Percentiles rank a stretch among this genome's conserved stretches.
Conservation (phyloP, 768 basidiomycete species). For the Russula sp. region DNA sequence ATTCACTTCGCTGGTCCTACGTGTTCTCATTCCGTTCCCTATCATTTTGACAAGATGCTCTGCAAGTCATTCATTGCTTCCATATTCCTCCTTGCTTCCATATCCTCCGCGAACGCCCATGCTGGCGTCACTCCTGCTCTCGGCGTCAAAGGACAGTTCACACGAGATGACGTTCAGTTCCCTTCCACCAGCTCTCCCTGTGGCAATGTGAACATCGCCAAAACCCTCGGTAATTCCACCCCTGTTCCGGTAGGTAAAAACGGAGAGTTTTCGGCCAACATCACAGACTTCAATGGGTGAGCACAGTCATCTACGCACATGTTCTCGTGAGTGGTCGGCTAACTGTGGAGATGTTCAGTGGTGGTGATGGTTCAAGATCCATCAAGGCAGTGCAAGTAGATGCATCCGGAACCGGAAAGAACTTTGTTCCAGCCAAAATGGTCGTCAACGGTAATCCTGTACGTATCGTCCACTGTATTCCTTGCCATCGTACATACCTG, state of each 20-base stretch:
- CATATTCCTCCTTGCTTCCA: constrained; percentile 38
- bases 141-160: constrained; percentile 33
- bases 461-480: constrained; percentile 28
- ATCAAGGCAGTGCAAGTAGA: constrained; percentile 47
- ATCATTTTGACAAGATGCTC: constrained; percentile 30
- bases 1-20: constrained; percentile 5
- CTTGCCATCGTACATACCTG: background rate
- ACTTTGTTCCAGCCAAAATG: constrained; percentile 41
- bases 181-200: constrained; percentile 40
- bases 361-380: constrained; percentile 48
- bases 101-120: constrained; percentile 43
- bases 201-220: constrained; percentile 45
- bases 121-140: constrained; percentile 46
- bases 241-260: constrained; percentile 36
- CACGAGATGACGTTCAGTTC: constrained; percentile 36
- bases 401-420: constrained; percentile 39
- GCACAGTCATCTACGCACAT: constrained; percentile 32
- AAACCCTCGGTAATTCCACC: constrained; percentile 40
- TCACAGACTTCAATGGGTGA: constrained; percentile 51
- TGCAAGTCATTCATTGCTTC: constrained; percentile 35
- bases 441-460: constrained; percentile 50
- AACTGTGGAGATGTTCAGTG: constrained; percentile 33
- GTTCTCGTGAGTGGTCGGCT: constrained; percentile 45
- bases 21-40: too few relatives aligned
- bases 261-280: constrained; percentile 44